phyloP scores from a whole-genome alignment of 1,284 basidiomycete species.

The Clitocybe nebularis region DNA sequence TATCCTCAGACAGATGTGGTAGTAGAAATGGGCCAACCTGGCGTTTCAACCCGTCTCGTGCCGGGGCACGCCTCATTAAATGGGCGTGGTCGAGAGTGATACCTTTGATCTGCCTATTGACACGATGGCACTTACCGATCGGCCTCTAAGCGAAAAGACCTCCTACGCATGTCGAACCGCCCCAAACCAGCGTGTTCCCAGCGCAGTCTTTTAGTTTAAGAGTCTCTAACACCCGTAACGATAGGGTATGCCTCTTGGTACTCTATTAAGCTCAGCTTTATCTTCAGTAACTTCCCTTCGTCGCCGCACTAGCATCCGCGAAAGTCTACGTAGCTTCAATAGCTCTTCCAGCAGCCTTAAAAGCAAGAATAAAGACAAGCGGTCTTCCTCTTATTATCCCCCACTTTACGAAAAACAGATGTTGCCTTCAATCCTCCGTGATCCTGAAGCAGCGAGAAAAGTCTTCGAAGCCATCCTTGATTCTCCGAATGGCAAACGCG shows the following conservation, averaged over 20 bases:
- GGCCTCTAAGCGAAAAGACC: conserved; percentile 19
- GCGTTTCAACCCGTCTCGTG: background rate
- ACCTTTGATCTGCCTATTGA: conserved; percentile 17
- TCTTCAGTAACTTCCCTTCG: conserved; percentile 33
- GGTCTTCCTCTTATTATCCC: conserved; percentile 31
- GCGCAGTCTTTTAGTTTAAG: conserved; percentile 28
- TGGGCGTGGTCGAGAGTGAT: conserved; percentile 23
- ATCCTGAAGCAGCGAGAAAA: conserved; percentile 57
- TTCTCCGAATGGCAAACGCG: conserved; percentile 57
- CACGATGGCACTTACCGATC: conserved; percentile 27
- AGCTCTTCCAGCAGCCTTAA: conserved; percentile 24
- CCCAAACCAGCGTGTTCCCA: conserved; percentile 23
- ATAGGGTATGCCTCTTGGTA: conserved; percentile 36
- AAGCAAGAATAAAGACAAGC: conserved; percentile 20
- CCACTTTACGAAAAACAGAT: conserved; percentile 49
- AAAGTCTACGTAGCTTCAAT: conserved; percentile 32
- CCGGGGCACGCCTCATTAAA: conserved; percentile 22
- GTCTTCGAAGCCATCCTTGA: conserved; percentile 69
- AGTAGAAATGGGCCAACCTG: conserved; percentile 1
- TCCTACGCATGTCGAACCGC: conserved; percentile 22
- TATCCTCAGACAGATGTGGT: conserved; percentile 5
- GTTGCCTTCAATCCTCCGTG: conserved; percentile 53
- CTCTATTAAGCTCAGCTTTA: conserved; percentile 42
- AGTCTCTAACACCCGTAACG: conserved; percentile 22
- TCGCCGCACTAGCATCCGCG: conserved; percentile 35